These are phyloP conservation scores for Fusarium humuli DNA, from an alignment of 2,329 filamentous ascomycete genomes.

Conservation along the genomic window DNA sequence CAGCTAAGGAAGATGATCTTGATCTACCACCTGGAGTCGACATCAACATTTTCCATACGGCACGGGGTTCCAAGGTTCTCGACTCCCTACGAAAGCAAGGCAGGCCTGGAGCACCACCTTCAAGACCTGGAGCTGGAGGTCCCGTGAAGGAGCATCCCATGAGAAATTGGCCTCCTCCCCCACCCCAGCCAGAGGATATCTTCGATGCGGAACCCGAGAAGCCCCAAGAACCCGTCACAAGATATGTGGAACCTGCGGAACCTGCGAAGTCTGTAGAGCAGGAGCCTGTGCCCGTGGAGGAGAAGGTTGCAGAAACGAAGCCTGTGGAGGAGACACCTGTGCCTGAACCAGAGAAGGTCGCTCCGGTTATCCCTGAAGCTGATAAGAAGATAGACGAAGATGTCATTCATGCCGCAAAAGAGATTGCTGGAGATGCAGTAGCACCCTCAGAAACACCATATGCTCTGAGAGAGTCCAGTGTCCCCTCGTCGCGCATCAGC, in stretches of 20 bases:
- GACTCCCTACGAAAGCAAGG: constrained; percentile 50
- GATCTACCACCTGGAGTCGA: constrained; percentile 57
- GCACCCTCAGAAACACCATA: constrained; percentile 59
- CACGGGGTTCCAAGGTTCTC: constrained; percentile 59
- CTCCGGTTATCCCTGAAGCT: constrained; percentile 3
- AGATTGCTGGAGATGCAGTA: constrained; percentile 32
- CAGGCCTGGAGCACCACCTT: constrained; percentile 13
- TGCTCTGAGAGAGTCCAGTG: constrained; percentile 85
- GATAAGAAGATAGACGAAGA: constrained; percentile 29
- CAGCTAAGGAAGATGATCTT: constrained; percentile 42
- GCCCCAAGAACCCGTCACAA: constrained; percentile 6
- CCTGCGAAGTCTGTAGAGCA: background rate
- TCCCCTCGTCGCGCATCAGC: constrained; percentile 87
- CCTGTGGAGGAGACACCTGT: background rate
- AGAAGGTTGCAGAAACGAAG: background rate
- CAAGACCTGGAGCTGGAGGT: constrained; percentile 24
- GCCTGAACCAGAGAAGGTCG: constrained; percentile 1
- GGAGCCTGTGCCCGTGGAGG: background rate
- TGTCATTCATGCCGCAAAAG: constrained; percentile 45
- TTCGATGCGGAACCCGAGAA: constrained; percentile 1
- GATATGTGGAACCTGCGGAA: background rate
- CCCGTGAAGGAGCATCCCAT: constrained; percentile 54
- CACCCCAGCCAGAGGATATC: constrained; percentile 31
- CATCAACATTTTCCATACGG: constrained; percentile 62
- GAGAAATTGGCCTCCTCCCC: constrained; percentile 51